Evolutionary conservation across 257 asterid genomes (phyloP), one percentile per base, ranked within the genome.

Genomic region (Solanum pennellii): DNA sequence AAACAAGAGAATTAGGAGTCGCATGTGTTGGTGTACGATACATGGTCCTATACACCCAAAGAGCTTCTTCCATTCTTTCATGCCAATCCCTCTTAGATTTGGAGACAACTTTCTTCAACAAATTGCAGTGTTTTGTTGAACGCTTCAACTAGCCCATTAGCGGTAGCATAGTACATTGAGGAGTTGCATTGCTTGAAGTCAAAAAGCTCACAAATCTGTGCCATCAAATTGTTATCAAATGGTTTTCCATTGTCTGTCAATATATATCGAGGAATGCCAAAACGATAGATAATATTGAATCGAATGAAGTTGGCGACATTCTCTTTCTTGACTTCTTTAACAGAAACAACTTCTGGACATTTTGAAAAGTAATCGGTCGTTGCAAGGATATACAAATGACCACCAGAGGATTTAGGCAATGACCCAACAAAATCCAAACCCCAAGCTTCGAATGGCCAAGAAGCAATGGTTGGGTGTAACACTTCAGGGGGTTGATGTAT

Each of bases 371-470:
- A 18, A 56, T 18, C 1, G 11, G 11, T 56, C 20, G 65, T 2
- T 16, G 65, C 65, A 2, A 56, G 4, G 4, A 56, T 56, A 10
- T 56, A 56, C 65, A 56, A 56, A 56, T 56, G 11, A 6, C 10
- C n/a, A 56, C 65, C 11, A 2, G 5, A 56, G n/a, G 65, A 56
- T 7, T 18, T 56, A 18, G 65, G 65, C n/a, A 56, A 56, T 18
- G 11, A 10, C 1, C 65, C 65, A 56, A 56, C 65, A 18, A 56
- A 11, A 18, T 56, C 65, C 11, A 18, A 7, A 18, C 65, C 1
- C n/a, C n/a, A 56, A 18, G 2, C n/a, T 56, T 56, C 0, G 1
- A 56, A 56, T 56, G n/a, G 4, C 4, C 0, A 56, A 0, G 0
- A 56, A 18, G n/a, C 2, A 56, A 56, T 7, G 18, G 11, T 56